Conservation (phyloP, 192 early-diverging fungal genomes). For the Chytriomyces confervae region DNA sequence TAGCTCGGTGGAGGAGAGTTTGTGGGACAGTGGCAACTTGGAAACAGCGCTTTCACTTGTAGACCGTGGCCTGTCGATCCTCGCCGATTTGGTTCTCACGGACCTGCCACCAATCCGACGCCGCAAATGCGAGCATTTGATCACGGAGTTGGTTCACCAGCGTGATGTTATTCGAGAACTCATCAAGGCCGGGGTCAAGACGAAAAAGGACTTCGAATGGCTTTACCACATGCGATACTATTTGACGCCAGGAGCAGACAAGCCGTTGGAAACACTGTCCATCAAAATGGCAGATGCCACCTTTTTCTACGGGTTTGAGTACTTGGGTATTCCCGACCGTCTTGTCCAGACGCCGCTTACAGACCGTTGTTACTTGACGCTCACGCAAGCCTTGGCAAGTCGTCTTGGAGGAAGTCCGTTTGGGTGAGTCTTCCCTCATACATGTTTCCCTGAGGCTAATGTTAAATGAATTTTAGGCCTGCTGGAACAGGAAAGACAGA, state of each 20-base stretch:
- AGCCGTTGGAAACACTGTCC: slow-evolving; percentile 72
- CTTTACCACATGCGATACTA: slow-evolving; percentile 96
- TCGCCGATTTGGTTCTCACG: slow-evolving; percentile 91
- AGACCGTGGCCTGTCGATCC: slow-evolving; percentile 76
- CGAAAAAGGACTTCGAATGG: slow-evolving; percentile 83
- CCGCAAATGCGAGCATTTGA: slow-evolving; percentile 96
- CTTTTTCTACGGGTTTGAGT: slow-evolving; percentile 97
- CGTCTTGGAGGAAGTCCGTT: slow-evolving; percentile 96
- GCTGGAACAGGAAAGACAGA: slow-evolving; percentile 99
- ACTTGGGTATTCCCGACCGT: slow-evolving; percentile 94
- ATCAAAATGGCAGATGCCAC: slow-evolving; percentile 94
- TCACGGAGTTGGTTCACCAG: slow-evolving; percentile 99
- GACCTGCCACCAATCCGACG: slow-evolving; percentile 83
- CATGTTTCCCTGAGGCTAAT: not conserved
- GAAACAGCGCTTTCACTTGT: slow-evolving; percentile 65
- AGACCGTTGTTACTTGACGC: slow-evolving; percentile 97
- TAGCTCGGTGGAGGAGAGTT: slow-evolving; percentile 77
- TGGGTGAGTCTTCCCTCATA: slow-evolving; percentile 39
- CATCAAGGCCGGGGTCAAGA: slow-evolving; percentile 34
- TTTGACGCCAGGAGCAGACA: slow-evolving; percentile 65
- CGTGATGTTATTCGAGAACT: slow-evolving; percentile 87
- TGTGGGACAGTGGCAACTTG: slow-evolving; percentile 59
- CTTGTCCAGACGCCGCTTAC: slow-evolving; percentile 99
- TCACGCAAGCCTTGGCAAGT: slow-evolving; percentile 94
- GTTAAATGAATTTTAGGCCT: slow-evolving; percentile 57